Base-by-base conservation (phyloP, 805 yeast species). In the Candida peoriensis region DNA sequence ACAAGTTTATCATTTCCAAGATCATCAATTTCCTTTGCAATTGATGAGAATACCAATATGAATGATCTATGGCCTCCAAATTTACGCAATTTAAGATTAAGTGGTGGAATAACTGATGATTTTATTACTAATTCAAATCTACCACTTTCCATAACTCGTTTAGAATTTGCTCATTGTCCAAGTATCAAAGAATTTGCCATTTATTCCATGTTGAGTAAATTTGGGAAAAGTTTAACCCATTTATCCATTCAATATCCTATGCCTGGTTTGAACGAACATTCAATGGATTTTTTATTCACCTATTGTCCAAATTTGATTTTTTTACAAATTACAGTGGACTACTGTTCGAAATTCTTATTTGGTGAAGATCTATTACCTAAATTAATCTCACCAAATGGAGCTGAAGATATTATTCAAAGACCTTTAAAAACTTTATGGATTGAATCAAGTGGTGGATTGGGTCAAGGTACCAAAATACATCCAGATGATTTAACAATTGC, bases 401-500 rank as follows among this genome's bases (percentile, higher is more conserved):
- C n/a, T n/a, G n/a, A n/a, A n/a, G n/a, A n/a, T n/a, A n/a, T n/a
- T n/a, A n/a, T n/a, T n/a, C 38, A 61, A 8, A 58, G 72, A 20
- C 85, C 86, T 2, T 60, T 90, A 40, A 67, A 65, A 34, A 70
- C 76, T 2, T 57, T 93, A 23, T 75, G 76, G 51, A 68, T 93
- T 18, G 90, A 85, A 38, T 81, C 95, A 30, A 80, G 94, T 41
- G 97, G 97, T 2, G 76, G 81, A 62, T 60, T 83, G 39, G 97
- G 97, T 2, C 85, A 89, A 38, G 72, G 87, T 2, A 74, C 80
- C 17, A 86, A 86, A 51, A 62, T 93, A 22, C 86, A 85, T 48
- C 96, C 97, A 0, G 82, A 86, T 47, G 97, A 90, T 56, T 64
- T 93, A 38, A 84, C 93, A 0, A 70, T 88, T 30, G 96, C 97